phyloP scores from a whole-genome alignment of 495 filamentous ascomycete species.

The Tuber melanosporum region DNA sequence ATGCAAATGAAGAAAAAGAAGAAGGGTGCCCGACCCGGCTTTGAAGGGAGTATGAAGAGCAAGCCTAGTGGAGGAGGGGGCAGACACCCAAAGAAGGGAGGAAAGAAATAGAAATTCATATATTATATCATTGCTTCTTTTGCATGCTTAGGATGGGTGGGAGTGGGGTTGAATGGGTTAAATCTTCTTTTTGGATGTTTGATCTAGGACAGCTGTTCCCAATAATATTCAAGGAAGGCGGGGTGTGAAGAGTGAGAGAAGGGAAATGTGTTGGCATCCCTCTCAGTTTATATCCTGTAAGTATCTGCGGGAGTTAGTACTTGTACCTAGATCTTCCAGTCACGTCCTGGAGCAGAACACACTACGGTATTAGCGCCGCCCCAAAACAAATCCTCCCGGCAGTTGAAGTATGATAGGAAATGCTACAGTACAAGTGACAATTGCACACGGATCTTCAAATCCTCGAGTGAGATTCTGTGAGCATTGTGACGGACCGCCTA shows the following conservation, averaged over 20 bases:
- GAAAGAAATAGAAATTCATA: background rate
- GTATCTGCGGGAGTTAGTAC: background rate
- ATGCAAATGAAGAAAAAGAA: constrained; percentile 48
- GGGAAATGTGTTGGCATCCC: background rate
- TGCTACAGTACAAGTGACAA: background rate
- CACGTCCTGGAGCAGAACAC: background rate
- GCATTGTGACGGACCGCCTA: too few species aligned
- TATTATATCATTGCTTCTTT: background rate
- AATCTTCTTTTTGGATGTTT: background rate
- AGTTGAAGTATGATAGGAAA: background rate
- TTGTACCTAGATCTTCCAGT: background rate
- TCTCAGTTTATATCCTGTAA: background rate
- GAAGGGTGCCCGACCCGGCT: constrained; percentile 62
- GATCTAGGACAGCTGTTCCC: background rate
- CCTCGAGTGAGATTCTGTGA: too few species aligned
- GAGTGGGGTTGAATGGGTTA: background rate
- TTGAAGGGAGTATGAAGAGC: constrained; percentile 80
- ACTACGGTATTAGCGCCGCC: background rate
- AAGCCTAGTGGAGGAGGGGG: background rate
- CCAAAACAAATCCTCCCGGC: background rate
- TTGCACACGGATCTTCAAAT: background rate
- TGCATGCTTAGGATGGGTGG: background rate
- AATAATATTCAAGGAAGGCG: background rate
- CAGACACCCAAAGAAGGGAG: background rate
- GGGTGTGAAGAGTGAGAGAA: background rate